Base-by-base conservation (phyloP, 768 basidiomycete genomes). In the Leccinum ochraceum region DNA sequence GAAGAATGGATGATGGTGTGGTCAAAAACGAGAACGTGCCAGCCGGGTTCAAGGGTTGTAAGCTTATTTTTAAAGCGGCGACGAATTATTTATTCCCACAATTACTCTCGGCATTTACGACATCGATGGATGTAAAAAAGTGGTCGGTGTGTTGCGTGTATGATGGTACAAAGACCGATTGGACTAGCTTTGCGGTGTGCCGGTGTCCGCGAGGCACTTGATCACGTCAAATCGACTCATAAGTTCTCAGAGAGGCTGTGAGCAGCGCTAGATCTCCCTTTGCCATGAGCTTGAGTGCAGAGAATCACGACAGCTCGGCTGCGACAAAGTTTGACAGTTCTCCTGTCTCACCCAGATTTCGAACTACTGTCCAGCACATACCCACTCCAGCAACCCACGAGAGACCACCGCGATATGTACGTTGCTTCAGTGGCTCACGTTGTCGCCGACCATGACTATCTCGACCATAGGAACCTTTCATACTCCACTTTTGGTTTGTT, bases 361-460 rank as follows among this genome's bases (percentile, higher is more conserved):
- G 75, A 59, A 79, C 79, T 50, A 79, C 81, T 2, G 77, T 79
- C 2, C 76, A 83, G 54, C 70, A 80, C 28, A 84, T 86, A 64
- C 85, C 84, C 14, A 73, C 81, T 2, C 78, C 79, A 14, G 76
- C 70, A 10, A 57, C 63, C 32, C 67, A 68, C 16, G 68, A 74
- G 54, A 74, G 75, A 11, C 74, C 79, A 14, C 73, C 76, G 32
- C 78, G 76, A 67, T 83, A 77, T 74, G 84, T 84, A 55, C 51
- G 80, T 69, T 26, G 6, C 17, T 34, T 42, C 28, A 6, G 42
- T 46, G 2, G 16, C 11, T n/a, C n/a, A 20, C 8, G 9, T 28
- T 20, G 42, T 20, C 44, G 9, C n/a, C 54, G 13, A 32, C 20
- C 39, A 59, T 7, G 37, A 17, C 44, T 11, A 16, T 24, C 30